Base-by-base conservation (phyloP, 1,139 yeast genomes). In the Groenewaldozyma sp. region DNA sequence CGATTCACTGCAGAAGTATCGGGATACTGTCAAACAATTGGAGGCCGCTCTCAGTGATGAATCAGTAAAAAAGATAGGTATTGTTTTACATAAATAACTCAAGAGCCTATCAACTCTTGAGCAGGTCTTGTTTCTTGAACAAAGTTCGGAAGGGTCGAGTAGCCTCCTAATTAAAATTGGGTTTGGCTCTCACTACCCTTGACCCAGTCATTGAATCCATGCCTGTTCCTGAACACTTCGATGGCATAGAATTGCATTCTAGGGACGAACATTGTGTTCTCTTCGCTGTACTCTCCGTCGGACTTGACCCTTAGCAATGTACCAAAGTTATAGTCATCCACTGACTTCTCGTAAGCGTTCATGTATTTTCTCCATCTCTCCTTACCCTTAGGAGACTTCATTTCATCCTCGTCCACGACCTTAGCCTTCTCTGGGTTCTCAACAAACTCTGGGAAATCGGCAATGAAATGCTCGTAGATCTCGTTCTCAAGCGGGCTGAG, bases 221-320 rank as follows among this genome's bases (percentile, higher is more conserved):
- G 73, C 63, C 78, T 82, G 67, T 93, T 93, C 73, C 99, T 81
- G 48, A 86, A 87, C 50, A 91, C 82, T 67, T 91, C 99, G 56
- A 87, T 73, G 41, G 96, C 96, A 54, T 88, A 83, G 59, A 93
- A 91, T 66, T 91, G 96, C 58, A 87, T 76, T 67, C 96, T 76
- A 43, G 88, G 93, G 20, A 77, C 95, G 54, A 91, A 91, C 41
- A 88, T 82, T 34, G 97, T 83, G 43, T 82, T 78, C 38, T 78
- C 76, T 64, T 91, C 87, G 36, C 77, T 74, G 63, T 93, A 93
- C 62, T 86, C 96, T 28, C 71, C 79, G 37, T 66, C 60, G 31
- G 82, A 63, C 50, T 76, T 78, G 31, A 74, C 65, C 69, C 99
- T 80, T 56, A 93, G 68, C 53, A 93, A 70, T 20, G 98, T 87